Conservation (phyloP, 305 asterid genomes). For the Fraxinus paxiana region DNA sequence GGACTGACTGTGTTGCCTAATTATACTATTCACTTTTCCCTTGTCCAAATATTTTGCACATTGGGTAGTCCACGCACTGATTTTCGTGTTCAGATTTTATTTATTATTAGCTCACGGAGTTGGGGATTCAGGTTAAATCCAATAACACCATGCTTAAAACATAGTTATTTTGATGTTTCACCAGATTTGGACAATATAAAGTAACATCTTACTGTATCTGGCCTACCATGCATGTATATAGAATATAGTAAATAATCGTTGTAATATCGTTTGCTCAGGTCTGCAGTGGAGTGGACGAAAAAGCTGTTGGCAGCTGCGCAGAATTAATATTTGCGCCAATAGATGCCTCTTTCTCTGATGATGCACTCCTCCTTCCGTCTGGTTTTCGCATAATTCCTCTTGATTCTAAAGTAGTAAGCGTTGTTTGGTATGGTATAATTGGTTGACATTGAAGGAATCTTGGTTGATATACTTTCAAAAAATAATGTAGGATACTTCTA, state of each 20-base stretch:
- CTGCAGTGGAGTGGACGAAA: conserved; percentile 90
- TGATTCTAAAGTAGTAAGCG: conserved; percentile 57
- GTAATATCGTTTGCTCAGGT: conserved; percentile 42
- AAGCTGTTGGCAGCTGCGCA: conserved; percentile 65
- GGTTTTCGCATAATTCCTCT: conserved; percentile 94
- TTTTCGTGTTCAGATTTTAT: not conserved
- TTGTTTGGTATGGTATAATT: not conserved
- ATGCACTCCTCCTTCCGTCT: conserved; percentile 94
- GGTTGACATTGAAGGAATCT: not conserved
- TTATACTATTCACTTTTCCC: not conserved
- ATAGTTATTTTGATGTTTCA: not conserved
- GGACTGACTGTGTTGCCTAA: not conserved
- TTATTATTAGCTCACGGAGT: not conserved
- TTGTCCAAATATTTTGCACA: not conserved
- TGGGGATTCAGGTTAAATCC: not conserved
- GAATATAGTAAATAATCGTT: not conserved
- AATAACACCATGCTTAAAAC: not conserved
- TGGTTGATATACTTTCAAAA: not conserved
- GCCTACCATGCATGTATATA: not conserved
- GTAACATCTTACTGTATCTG: not conserved
- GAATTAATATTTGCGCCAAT: conserved; percentile 95
- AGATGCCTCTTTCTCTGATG: conserved; percentile 89
- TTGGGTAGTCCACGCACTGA: not conserved
- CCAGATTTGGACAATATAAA: not conserved
- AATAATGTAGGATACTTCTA: conserved; percentile 55